These are phyloP conservation scores for Lichtheimia hyalospora DNA, from an alignment of 371 early-diverging fungal genomes.

Conservation along the genomic window DNA sequence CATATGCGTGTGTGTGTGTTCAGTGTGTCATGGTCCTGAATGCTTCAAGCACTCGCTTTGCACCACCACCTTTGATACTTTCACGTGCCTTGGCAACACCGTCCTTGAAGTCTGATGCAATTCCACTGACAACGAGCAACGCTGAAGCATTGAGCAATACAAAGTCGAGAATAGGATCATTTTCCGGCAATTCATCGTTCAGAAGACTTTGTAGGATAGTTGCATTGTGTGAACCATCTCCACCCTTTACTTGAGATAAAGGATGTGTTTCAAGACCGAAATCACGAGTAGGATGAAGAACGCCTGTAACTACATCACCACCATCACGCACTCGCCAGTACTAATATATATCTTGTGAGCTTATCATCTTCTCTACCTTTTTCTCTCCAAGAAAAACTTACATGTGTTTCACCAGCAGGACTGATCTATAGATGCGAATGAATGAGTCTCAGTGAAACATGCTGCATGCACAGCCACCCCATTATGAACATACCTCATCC, in stretches of 20 bases:
- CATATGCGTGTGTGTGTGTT: too few species aligned
- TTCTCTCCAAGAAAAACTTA: conserved; percentile 35
- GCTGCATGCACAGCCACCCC: too few species aligned
- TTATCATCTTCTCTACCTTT: not conserved
- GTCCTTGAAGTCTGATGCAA: conserved; percentile 69
- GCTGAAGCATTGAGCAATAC: conserved; percentile 91
- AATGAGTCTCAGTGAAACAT: not conserved
- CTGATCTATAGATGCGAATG: conserved; percentile 52
- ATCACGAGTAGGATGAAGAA: conserved; percentile 74
- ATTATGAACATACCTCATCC: conserved; percentile 60
- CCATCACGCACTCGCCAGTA: conserved; percentile 68
- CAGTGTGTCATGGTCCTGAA: conserved; percentile 57
- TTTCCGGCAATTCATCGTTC: conserved; percentile 51
- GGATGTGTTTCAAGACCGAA: conserved; percentile 84
- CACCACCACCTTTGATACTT: conserved; percentile 72
- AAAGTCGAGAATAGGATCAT: conserved; percentile 84
- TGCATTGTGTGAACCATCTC: conserved; percentile 76
- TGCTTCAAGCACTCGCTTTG: conserved; percentile 59
- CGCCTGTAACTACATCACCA: conserved; percentile 62
- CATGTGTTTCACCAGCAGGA: conserved; percentile 73
- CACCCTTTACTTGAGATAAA: conserved; percentile 76
- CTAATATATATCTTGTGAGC: conserved; percentile 18
- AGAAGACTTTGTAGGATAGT: conserved; percentile 67
- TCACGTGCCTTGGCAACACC: conserved; percentile 79
- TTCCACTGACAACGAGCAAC: conserved; percentile 79